Conservation (phyloP, 805 yeast genomes). For the Jamesozyma jinghongensis region DNA sequence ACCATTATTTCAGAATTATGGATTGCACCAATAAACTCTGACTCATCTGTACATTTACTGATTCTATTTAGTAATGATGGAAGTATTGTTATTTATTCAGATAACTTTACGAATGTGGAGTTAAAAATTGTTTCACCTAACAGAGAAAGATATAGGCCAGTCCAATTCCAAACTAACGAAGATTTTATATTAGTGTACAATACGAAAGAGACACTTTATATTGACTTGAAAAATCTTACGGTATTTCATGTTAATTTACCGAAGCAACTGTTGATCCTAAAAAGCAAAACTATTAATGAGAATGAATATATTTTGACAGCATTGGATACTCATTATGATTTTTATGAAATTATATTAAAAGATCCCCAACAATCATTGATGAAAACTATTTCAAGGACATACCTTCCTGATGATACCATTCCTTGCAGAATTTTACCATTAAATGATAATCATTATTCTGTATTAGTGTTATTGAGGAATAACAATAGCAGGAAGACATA, state of each 20-base stretch:
- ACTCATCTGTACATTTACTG: background rate
- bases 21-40: background rate
- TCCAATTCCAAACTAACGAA: background rate
- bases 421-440: no score
- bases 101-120: background rate
- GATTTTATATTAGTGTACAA: conserved; percentile 1
- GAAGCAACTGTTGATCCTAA: no score
- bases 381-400: no score
- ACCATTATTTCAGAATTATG: background rate
- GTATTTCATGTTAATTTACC: background rate
- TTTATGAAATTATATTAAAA: no score
- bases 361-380: no score
- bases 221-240: background rate
- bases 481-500: no score
- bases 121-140: background rate
- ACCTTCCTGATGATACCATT: no score
- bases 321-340: no score
- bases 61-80: background rate
- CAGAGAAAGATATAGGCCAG: background rate
- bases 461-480: no score
- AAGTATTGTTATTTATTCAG: background rate
- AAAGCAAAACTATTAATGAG: no score
- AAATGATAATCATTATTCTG: no score
- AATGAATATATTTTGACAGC: no score
- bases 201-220: background rate